Base-by-base conservation (phyloP, 768 basidiomycete species). In the Glaciozyma martinii region DNA sequence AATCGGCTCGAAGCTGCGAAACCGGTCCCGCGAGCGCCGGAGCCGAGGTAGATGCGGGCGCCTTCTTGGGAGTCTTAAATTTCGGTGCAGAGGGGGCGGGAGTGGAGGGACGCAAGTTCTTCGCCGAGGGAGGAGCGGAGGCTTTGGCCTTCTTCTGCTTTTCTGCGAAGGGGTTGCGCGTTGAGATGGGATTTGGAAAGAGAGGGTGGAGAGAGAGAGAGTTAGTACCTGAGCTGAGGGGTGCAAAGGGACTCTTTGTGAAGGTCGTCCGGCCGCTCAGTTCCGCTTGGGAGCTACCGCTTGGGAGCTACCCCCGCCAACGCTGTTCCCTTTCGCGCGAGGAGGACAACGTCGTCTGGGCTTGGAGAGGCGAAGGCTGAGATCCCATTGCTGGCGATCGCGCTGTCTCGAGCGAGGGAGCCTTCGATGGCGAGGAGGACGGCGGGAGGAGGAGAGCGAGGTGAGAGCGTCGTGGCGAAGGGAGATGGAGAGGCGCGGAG, bases 271-370 rank as follows among this genome's bases (percentile, higher is more conserved):
- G 37, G 12, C 47, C 33, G 44, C 43, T 12, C 27, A 52, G 10
- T 3, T 16, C 18, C 40, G 21, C 9, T 10, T 19, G 49, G 67
- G 59, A 15, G 23, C 80, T 56, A 33, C 56, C 3, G 21, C 9
- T 10, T 19, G 49, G 67, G 59, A 15, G 23, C 80, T 56, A 33
- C 56, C 3, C n/a, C 49, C 12, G 61, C 71, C 40, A 74, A 60
- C 33, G 60, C 67, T 23, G 90, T 88, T 54, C 88, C 88, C 60
- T 82, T 84, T 56, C 90, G 84, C 60, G 90, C 89, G 70, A 83
- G 84, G 71, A 88, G 79, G 13, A 97, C 85, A 67, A 89, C 77
- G 72, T 97, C 94, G 71, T 98, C 94, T 27, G 94, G 94, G 76
- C 92, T 95, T 43, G 89, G 89, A 29, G 81, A 82, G 67, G 91